Evolutionary conservation across 2,329 filamentous ascomycete species (phyloP).

Genomic region (Plenodomus tracheiphilus): DNA sequence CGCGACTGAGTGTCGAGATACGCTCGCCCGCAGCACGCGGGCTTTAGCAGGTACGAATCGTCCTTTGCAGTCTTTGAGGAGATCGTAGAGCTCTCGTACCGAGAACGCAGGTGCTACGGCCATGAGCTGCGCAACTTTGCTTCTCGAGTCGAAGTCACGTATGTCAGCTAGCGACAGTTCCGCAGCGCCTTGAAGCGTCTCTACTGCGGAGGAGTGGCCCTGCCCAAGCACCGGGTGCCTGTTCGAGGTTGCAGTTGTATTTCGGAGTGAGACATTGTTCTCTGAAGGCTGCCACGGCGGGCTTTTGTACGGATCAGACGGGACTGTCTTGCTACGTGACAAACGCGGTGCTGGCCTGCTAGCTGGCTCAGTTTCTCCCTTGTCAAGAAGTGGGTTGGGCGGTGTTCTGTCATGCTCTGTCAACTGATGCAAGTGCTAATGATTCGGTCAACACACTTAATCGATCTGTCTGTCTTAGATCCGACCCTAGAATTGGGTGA

Average conservation of each 20-base stretch:
- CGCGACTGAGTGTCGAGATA: too few species aligned
- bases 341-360: neutral
- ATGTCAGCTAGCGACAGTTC: slow-evolving; percentile 18
- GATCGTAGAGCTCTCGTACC: slow-evolving; percentile 16
- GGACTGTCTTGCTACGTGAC: neutral
- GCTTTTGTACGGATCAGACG: neutral
- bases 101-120: slow-evolving; percentile 19
- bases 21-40: slow-evolving; percentile 4
- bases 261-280: neutral
- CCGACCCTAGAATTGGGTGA: too few species aligned
- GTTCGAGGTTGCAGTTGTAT: neutral
- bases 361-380: neutral
- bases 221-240: neutral
- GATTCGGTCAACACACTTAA: neutral
- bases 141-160: slow-evolving; percentile 9
- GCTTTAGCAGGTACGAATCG: slow-evolving; percentile 5
- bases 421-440: neutral
- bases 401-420: neutral
- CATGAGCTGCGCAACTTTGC: slow-evolving; percentile 22
- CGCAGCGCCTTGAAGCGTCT: neutral
- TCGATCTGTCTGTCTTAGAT: too few species aligned
- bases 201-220: neutral
- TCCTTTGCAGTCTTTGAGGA: slow-evolving; percentile 17
- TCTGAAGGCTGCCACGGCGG: too few species aligned
- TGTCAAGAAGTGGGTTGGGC: neutral